phyloP scores from a whole-genome alignment of 306 rosid species.

The Corylus heterophylla region DNA sequence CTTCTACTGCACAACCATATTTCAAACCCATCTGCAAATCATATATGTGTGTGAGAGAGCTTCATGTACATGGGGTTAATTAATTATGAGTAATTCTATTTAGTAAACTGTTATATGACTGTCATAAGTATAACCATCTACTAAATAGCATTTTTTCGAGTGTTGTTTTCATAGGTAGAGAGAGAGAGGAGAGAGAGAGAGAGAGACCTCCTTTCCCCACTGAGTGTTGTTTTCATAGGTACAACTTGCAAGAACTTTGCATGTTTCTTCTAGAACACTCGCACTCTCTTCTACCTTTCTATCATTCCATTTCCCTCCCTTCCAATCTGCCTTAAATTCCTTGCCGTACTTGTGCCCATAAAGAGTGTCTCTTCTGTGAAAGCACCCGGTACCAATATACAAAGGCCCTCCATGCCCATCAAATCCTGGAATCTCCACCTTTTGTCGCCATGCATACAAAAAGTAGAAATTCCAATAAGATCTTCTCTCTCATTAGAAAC shows the following conservation, averaged over 20 bases:
- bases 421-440: background rate
- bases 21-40: conserved; percentile 22
- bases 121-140: too few species aligned
- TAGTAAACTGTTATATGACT: too few species aligned
- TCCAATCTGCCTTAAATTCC: background rate
- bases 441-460: background rate
- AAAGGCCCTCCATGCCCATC: background rate
- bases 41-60: background rate
- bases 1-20: conserved; percentile 29
- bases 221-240: conserved; percentile 4
- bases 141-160: too few species aligned
- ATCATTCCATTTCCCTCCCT: background rate
- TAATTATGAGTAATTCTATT: too few species aligned
- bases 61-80: too few species aligned
- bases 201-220: conserved; percentile 7
- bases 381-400: background rate
- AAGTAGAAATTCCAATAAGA: background rate
- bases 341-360: background rate
- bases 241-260: conserved; percentile 1
- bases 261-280: background rate
- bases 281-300: background rate
- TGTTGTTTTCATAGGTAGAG: too few species aligned
- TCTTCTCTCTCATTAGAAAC: background rate
- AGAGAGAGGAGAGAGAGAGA: background rate
- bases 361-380: background rate